Base-by-base conservation (phyloP, 2,329 filamentous ascomycete genomes). In the Elsinoe ampelina region DNA sequence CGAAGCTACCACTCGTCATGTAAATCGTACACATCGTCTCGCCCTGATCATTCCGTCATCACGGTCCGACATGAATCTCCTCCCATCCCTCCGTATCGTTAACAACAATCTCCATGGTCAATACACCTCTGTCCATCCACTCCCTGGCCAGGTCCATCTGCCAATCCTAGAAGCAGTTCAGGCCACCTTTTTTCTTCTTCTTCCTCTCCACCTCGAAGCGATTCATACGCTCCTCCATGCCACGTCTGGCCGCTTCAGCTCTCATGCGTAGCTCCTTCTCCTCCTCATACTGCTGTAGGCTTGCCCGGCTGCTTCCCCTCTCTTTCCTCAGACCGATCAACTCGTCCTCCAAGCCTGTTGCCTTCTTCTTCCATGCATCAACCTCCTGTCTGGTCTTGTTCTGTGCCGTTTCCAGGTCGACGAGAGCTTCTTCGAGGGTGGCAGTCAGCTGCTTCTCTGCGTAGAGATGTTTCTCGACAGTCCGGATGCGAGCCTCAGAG, bases 391-490 rank as follows among this genome's bases (percentile, higher is more conserved):
- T 95, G 71, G 92, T 84, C 77, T 92, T 92, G 72, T 92, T 95
- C 66, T 87, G 90, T 64, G 95, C 90, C 57, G 83, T 82, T 73
- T 98, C 93, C 36, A 98, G 82, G 66, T 98, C 93, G 1, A 89
- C 92, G 30, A 98, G 82, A 5, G 93, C 93, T 73, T 97, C 92
- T 71, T 98, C 93, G 38, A 98, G 80, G 1, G 92, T 97, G 48
- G 89, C 86, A 0, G 92, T 98, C 58, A 98, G 84, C 71, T 97
- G 92, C 70, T 95, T 95, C 77, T 98, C 93, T 2, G 93, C 93
- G 62, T 87, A 86, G 20, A 98, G 80, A 68, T 97, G 90, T 76
- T 96, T 97, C 77, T 98, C 92, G 61, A 98, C 95, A 5, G 89
- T 95, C 59, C 87, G 85, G 68, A 98, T 95, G 61, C 91, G 90